phyloP scores from a whole-genome alignment of 1,284 basidiomycete genomes.

The Austroboletus novae-zelandiae region DNA sequence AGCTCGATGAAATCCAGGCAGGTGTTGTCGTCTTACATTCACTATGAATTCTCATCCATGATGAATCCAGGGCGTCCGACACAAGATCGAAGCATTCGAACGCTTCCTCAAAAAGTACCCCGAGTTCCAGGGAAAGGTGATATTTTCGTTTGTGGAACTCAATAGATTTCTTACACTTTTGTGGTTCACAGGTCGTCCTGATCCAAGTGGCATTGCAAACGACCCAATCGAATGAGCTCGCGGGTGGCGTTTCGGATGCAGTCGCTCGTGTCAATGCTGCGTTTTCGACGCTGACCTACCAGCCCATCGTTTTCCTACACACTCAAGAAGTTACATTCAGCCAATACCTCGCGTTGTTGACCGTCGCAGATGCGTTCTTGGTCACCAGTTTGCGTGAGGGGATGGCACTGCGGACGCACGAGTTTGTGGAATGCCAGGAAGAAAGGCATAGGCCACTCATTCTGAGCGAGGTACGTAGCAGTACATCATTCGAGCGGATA shows the following conservation, averaged over 20 bases:
- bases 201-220: slow-evolving; percentile 88
- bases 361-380: slow-evolving; percentile 84
- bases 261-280: slow-evolving; percentile 82
- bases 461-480: slow-evolving; percentile 65
- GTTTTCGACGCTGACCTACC: slow-evolving; percentile 82
- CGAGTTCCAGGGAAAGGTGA: slow-evolving; percentile 72
- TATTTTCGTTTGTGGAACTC: background rate
- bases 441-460: slow-evolving; percentile 69
- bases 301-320: slow-evolving; percentile 86
- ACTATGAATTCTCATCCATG: background rate
- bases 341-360: slow-evolving; percentile 82
- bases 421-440: slow-evolving; percentile 83
- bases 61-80: slow-evolving; percentile 58
- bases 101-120: slow-evolving; percentile 78
- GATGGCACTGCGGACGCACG: slow-evolving; percentile 79
- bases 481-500: no score
- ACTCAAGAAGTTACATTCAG: slow-evolving; percentile 85
- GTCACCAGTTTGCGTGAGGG: slow-evolving; percentile 84
- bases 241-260: slow-evolving; percentile 74
- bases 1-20: slow-evolving; percentile 81
- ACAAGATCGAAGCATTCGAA: slow-evolving; percentile 84
- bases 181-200: slow-evolving; percentile 58
- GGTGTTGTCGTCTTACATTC: background rate
- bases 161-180: background rate
- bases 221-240: slow-evolving; percentile 72